A percentile compares a stretch with the other conserved stretches of the same genome.
These are phyloP conservation scores for Hepatocystis sp. DNA, from an alignment of 169 alveolate species.

Conservation along the genomic window DNA sequence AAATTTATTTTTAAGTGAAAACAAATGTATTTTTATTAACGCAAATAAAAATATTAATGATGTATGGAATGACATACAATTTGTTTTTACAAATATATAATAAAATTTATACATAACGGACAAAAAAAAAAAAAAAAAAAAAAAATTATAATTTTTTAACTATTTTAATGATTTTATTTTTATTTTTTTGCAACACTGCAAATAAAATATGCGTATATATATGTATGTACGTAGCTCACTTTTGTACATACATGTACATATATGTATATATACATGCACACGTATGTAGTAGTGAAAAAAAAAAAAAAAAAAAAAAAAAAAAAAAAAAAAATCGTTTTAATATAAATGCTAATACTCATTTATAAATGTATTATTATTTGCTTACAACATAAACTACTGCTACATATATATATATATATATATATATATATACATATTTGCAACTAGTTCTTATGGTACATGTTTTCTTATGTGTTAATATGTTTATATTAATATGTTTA, in stretches of 20 bases:
- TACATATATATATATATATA: too few species aligned
- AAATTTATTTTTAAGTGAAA: slow-evolving; percentile 85
- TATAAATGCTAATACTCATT: too few species aligned
- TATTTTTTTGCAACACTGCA: not conserved
- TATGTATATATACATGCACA: not conserved
- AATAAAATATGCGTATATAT: not conserved
- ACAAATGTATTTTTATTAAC: slow-evolving; percentile 86
- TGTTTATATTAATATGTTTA: too few species aligned
- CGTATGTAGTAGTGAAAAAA: not conserved
- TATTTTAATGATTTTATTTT: not conserved
- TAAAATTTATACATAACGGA: not conserved
- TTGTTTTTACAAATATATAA: slow-evolving; percentile 66
- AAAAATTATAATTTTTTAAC: not conserved
- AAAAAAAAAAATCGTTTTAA: too few species aligned
- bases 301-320: slow-evolving; percentile 9
- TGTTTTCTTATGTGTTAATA: too few species aligned
- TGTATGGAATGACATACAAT: slow-evolving; percentile 84
- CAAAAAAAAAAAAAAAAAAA: not conserved
- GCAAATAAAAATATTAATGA: slow-evolving; percentile 85
- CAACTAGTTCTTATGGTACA: too few species aligned
- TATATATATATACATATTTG: too few species aligned
- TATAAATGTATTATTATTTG: too few species aligned
- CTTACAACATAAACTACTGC: too few species aligned
- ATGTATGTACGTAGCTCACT: not conserved
- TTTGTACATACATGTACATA: slow-evolving; percentile 1